A percentile compares a stretch with the other conserved stretches of the same genome.
phyloP scores from a whole-genome alignment of 768 basidiomycete genomes.

The Leucosporidium yakuticum region DNA sequence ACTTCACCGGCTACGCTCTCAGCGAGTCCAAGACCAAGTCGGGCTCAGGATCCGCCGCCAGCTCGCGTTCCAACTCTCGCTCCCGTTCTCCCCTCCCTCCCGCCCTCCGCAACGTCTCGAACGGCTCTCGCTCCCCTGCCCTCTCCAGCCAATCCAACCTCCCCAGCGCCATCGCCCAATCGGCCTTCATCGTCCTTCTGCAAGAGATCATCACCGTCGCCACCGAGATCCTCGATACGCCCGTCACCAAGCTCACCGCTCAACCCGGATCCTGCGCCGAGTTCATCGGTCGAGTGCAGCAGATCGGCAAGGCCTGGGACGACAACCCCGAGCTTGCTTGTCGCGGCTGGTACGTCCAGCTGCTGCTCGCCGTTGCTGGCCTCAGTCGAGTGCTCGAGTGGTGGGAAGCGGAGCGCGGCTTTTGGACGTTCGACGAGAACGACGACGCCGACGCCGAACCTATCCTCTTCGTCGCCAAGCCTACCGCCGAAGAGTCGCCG shows the following conservation, averaged over 20 bases:
- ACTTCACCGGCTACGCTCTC: conserved; percentile 13
- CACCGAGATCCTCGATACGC: conserved; percentile 87
- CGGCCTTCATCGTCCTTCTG: conserved; percentile 33
- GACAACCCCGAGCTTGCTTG: conserved; percentile 98
- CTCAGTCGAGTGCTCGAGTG: conserved; percentile 95
- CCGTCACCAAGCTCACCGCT: conserved; percentile 73
- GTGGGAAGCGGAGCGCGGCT: conserved; percentile 93
- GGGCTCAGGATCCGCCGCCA: conserved; percentile 15
- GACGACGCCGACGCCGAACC: conserved; percentile 79
- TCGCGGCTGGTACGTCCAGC: conserved; percentile 95
- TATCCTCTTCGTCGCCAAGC: conserved; percentile 86
- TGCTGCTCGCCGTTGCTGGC: conserved; percentile 89
- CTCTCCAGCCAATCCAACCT: not conserved
- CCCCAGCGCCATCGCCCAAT: conserved; percentile 15
- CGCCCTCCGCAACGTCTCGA: not conserved
- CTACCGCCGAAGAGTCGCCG: conserved; percentile 61
- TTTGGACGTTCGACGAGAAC: conserved; percentile 84
- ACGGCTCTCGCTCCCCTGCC: conserved; percentile 22
- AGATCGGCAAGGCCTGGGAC: conserved; percentile 91
- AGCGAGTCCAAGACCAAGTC: conserved; percentile 13
- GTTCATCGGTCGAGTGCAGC: conserved; percentile 82
- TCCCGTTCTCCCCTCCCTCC: conserved; percentile 70
- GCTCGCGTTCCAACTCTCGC: conserved; percentile 84
- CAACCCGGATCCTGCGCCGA: conserved; percentile 77
- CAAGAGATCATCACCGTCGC: conserved; percentile 75